These are phyloP conservation scores for Phytophthora sp. DNA, from an alignment of 352 stramenopile species.

Conservation along the genomic window DNA sequence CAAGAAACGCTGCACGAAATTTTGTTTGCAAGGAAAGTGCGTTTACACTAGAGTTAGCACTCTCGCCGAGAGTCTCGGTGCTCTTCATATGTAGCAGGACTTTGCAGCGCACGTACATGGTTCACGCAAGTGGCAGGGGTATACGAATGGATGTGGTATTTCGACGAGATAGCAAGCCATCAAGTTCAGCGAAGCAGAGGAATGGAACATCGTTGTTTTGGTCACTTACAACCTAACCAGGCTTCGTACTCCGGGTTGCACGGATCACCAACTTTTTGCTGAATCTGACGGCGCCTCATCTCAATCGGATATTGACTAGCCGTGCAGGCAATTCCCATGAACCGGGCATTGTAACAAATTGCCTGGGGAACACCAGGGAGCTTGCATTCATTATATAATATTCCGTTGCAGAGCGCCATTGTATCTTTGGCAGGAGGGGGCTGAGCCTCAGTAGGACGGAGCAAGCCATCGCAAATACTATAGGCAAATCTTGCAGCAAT, in stretches of 20 bases:
- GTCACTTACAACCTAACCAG: constrained; percentile 33
- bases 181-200: too few relatives aligned
- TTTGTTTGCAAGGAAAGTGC: too few relatives aligned
- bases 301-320: constrained; percentile 5
- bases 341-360: constrained; percentile 39
- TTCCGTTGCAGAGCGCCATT: constrained; percentile 3
- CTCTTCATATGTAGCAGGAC: too few relatives aligned
- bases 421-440: not conserved
- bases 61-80: too few relatives aligned
- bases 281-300: constrained; percentile 36
- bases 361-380: not conserved
- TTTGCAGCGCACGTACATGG: too few relatives aligned
- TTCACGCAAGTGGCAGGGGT: too few relatives aligned
- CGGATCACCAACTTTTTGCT: constrained; percentile 5
- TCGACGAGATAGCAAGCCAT: too few relatives aligned
- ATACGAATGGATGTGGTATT: too few relatives aligned
- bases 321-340: constrained; percentile 36
- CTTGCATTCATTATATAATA: constrained; percentile 7
- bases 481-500: not conserved
- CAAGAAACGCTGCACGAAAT: too few relatives aligned
- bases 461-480: not conserved
- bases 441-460: not conserved
- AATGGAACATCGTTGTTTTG: too few relatives aligned
- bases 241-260: constrained; percentile 32
- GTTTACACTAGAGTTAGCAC: too few relatives aligned